phyloP scores from a whole-genome alignment of 768 basidiomycete species.

The Auricularia sp. region DNA sequence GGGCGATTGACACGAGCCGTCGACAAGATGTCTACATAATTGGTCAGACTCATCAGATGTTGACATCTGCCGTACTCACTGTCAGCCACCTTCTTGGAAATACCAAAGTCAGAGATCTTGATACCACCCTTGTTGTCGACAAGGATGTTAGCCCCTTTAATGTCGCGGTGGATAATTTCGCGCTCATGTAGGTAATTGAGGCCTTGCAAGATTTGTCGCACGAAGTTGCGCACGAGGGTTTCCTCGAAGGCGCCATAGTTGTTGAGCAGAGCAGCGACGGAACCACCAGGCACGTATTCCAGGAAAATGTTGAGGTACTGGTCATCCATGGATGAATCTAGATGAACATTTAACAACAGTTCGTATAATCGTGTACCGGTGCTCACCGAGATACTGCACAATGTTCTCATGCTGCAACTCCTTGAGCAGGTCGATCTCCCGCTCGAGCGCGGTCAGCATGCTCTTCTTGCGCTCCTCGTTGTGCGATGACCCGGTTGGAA shows the following conservation, averaged over 20 bases:
- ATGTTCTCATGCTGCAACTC: constrained; percentile 92
- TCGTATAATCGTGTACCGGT: not conserved
- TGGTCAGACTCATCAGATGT: constrained; percentile 20
- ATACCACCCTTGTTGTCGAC: constrained; percentile 97
- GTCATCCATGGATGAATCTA: constrained; percentile 90
- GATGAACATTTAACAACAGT: constrained; percentile 1
- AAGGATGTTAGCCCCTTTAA: constrained; percentile 97
- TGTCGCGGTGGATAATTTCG: constrained; percentile 95
- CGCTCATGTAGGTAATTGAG: constrained; percentile 86
- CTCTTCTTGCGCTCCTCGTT: constrained; percentile 90
- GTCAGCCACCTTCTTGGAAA: constrained; percentile 94
- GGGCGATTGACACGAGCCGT: constrained; percentile 65
- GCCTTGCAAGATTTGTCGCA: constrained; percentile 82
- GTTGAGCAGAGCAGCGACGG: constrained; percentile 77
- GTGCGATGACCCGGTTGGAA: constrained; percentile 70
- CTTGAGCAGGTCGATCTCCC: constrained; percentile 89
- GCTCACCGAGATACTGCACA: constrained; percentile 92
- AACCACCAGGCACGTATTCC: constrained; percentile 94
- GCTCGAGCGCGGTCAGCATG: constrained; percentile 86
- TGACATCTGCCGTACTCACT: constrained; percentile 45
- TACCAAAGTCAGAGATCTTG: constrained; percentile 95
- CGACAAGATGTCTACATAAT: constrained; percentile 22
- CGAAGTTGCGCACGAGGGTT: constrained; percentile 82
- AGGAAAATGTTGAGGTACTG: constrained; percentile 91
- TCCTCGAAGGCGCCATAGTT: constrained; percentile 96